Percentiles rank a stretch among this genome's conserved stretches.
These are phyloP conservation scores for Nitzschia putrida DNA, from an alignment of 108 stramenopile genomes.

Conservation along the genomic window DNA sequence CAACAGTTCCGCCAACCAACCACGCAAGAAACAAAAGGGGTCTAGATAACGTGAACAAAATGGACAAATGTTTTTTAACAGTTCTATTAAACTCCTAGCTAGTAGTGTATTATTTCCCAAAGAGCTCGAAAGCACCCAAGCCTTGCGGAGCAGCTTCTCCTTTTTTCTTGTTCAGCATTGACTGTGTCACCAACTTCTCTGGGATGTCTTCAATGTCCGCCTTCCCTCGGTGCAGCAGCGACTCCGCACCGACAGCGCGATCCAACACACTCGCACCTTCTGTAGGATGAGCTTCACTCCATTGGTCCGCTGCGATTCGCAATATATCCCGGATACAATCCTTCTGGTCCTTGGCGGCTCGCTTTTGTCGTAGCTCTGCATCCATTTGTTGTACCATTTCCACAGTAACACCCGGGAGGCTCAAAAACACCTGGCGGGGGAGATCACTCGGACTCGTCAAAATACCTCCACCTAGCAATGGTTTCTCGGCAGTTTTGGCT, in stretches of 20 bases:
- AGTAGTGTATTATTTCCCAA: not conserved
- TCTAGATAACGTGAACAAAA: too few relatives aligned
- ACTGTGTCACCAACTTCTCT: constrained; percentile 75
- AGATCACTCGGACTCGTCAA: constrained; percentile 64
- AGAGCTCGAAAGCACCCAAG: constrained; percentile 25
- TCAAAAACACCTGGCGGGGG: constrained; percentile 65
- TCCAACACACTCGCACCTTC: constrained; percentile 51
- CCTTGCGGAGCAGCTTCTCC: constrained; percentile 6
- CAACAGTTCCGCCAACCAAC: too few relatives aligned
- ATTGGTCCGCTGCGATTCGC: constrained; percentile 73
- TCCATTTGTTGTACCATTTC: constrained; percentile 62
- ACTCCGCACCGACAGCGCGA: constrained; percentile 67
- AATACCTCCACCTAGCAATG: constrained; percentile 85
- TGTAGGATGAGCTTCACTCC: constrained; percentile 45
- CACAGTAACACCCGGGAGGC: constrained; percentile 67
- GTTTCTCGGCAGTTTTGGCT: constrained; percentile 72
- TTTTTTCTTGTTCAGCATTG: constrained; percentile 50
- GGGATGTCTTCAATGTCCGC: constrained; percentile 61
- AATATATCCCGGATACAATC: constrained; percentile 76
- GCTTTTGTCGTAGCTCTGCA: constrained; percentile 56
- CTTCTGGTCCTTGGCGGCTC: constrained; percentile 87
- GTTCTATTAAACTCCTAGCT: too few relatives aligned
- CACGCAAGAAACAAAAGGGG: too few relatives aligned
- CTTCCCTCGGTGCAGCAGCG: constrained; percentile 57
- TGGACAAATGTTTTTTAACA: too few relatives aligned